These are phyloP conservation scores for Pleurotus salmoneostramineus DNA, from an alignment of 768 basidiomycete genomes.

Conservation along the genomic window DNA sequence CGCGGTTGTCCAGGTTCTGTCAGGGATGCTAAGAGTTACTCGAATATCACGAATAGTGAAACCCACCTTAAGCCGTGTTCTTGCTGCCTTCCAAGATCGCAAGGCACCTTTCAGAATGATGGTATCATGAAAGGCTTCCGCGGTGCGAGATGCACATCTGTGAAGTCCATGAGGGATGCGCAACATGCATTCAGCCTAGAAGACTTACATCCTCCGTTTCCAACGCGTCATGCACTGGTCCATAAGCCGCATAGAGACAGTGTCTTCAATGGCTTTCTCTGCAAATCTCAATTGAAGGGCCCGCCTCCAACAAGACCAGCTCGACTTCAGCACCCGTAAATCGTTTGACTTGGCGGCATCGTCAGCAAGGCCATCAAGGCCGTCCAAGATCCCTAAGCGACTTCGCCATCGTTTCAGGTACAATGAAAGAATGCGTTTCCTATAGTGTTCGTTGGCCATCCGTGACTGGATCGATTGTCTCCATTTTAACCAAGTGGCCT, in stretches of 20 bases:
- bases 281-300: slow-evolving; percentile 37
- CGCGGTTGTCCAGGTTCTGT: slow-evolving; percentile 55
- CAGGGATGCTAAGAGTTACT: background rate
- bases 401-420: slow-evolving; percentile 53
- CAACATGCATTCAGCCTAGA: background rate
- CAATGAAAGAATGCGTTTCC: slow-evolving; percentile 35
- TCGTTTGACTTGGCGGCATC: slow-evolving; percentile 35
- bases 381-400: slow-evolving; percentile 33
- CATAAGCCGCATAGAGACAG: slow-evolving; percentile 45
- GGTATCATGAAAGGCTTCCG: slow-evolving; percentile 37
- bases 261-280: slow-evolving; percentile 40
- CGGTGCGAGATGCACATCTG: slow-evolving; percentile 42
- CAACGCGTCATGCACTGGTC: slow-evolving; percentile 47
- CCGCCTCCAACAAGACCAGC: slow-evolving; percentile 59
- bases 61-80: slow-evolving; percentile 46
- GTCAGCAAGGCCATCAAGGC: slow-evolving; percentile 47
- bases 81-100: slow-evolving; percentile 51
- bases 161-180: background rate
- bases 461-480: slow-evolving; percentile 49
- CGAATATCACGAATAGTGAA: background rate
- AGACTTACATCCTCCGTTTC: slow-evolving; percentile 52
- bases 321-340: slow-evolving; percentile 30
- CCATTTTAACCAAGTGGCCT: slow-evolving; percentile 67
- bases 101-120: slow-evolving; percentile 42
- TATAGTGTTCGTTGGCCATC: slow-evolving; percentile 49